Percentiles rank a stretch among this genome's conserved stretches.
These are phyloP conservation scores for Saccharomyces paradoxus DNA, from an alignment of 805 yeast genomes.

Conservation along the genomic window DNA sequence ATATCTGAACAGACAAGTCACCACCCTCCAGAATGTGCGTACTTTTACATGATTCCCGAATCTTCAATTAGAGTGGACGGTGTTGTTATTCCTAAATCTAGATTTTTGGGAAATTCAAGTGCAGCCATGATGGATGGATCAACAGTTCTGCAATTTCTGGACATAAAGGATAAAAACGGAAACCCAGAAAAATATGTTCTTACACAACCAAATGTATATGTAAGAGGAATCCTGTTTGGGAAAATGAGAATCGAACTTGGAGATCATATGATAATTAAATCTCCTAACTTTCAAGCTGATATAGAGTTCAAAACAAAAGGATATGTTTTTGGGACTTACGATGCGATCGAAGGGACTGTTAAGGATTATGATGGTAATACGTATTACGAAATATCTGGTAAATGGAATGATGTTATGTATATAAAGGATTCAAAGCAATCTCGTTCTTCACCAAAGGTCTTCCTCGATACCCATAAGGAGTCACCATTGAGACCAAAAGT, in stretches of 20 bases:
- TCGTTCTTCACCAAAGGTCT: slow-evolving; percentile 38
- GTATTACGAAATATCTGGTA: slow-evolving; percentile 67
- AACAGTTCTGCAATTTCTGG: slow-evolving; percentile 61
- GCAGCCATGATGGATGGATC: slow-evolving; percentile 96
- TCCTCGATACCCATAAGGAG: slow-evolving; percentile 54
- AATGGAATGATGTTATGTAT: slow-evolving; percentile 85
- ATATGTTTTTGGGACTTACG: slow-evolving; percentile 84
- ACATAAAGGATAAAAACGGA: slow-evolving; percentile 39
- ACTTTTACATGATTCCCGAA: slow-evolving; percentile 80
- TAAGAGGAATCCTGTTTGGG: slow-evolving; percentile 88
- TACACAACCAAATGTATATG: slow-evolving; percentile 94
- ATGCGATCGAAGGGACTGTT: slow-evolving; percentile 73
- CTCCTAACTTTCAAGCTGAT: slow-evolving; percentile 58
- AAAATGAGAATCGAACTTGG: slow-evolving; percentile 85
- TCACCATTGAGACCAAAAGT: slow-evolving; percentile 55
- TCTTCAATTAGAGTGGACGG: slow-evolving; percentile 83
- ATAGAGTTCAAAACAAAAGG: slow-evolving; percentile 95
- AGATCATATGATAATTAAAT: slow-evolving; percentile 75
- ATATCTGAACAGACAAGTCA: slow-evolving; percentile 93
- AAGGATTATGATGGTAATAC: slow-evolving; percentile 46
- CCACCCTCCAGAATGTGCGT: slow-evolving; percentile 96
- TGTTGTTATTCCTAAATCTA: slow-evolving; percentile 74
- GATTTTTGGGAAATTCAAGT: slow-evolving; percentile 88
- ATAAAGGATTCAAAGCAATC: slow-evolving; percentile 44
- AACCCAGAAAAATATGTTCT: slow-evolving; percentile 64